Base-by-base conservation (phyloP, 768 basidiomycete species). In the Hortiboletus campestris region DNA sequence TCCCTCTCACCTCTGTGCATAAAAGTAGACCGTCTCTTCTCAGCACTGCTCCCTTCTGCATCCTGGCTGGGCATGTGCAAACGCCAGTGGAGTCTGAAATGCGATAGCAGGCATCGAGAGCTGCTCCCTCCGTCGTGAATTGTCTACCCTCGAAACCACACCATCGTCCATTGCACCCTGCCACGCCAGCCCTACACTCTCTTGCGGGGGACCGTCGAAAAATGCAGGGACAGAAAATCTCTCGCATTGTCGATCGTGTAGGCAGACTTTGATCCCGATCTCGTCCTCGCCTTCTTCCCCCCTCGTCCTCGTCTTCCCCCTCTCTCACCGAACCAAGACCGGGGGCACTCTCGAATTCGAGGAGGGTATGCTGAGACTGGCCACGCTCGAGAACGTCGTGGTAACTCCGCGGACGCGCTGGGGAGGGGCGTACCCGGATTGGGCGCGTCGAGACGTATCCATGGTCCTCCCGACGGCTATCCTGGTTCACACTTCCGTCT, bases 21-120 rank as follows among this genome's bases (percentile, higher is more conserved):
- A 4, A 88, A 74, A 19, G 85, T 85, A 58, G 86, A 86, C 57
- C 87, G 75, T 63, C 75, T 79, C 61, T 57, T 67, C 28, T 64
- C 63, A 1, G 52, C 58, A 4, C 14, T 54, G 13, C 46, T 28
- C 29, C 51, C 66, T 19, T 58, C 63, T 16, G 19, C 38, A 43
- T 58, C 57, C 48, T 52, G 72, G 38, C 64, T 63, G 61, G 4
- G 82, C 80, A 19, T 82, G 78, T 20, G 86, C 81, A 29, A 84
- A 86, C 13, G 91, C 88, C 17, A 80, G 83, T 29, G 84, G 83
- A 31, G 84, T 84, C 60, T 91, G 88, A 67, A 91, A 60, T 36
- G 86, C 88, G 36, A 92, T 76, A n/a, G 87, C 87, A 44, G 89
- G 88, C 47, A 88, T 57, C 46, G 90, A 91, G 63, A 90, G 90